These are phyloP conservation scores for Starmerella sp. DNA, from an alignment of 805 yeast genomes.

Conservation along the genomic window DNA sequence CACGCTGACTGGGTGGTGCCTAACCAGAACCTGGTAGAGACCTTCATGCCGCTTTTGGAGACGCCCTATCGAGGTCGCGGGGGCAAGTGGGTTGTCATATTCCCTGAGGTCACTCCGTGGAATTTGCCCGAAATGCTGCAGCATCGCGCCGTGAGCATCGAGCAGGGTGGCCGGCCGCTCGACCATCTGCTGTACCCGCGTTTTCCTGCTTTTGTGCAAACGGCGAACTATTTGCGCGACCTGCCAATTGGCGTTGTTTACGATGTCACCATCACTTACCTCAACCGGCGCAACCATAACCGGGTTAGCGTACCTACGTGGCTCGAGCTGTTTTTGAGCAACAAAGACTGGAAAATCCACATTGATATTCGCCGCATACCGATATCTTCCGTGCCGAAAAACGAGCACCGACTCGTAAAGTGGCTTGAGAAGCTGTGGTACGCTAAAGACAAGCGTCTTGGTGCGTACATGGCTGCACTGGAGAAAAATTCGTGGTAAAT, in stretches of 20 bases:
- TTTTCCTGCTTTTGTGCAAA: constrained; percentile 32
- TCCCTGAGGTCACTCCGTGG: constrained; percentile 66
- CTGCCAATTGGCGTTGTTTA: constrained; percentile 32
- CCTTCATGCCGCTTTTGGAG: constrained; percentile 15
- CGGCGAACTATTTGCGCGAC: constrained; percentile 22
- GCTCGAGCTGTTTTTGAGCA: constrained; percentile 7
- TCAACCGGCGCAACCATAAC: constrained; percentile 4
- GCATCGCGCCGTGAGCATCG: constrained; percentile 46
- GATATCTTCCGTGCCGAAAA: constrained; percentile 16
- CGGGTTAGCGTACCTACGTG: constrained; percentile 10
- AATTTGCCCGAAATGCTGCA: constrained; percentile 27
- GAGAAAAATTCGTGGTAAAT: neutral
- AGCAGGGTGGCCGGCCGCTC: constrained; percentile 50
- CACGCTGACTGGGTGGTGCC: constrained; percentile 27
- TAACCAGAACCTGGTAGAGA: constrained; percentile 6
- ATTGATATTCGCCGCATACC: constrained; percentile 15
- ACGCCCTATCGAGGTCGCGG: constrained; percentile 12
- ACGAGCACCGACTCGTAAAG: constrained; percentile 32
- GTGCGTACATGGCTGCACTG: neutral
- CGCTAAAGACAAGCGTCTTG: constrained; percentile 41
- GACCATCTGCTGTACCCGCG: constrained; percentile 67
- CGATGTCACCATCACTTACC: constrained; percentile 45
- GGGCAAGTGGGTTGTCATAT: constrained; percentile 46
- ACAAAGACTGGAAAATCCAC: constrained; percentile 16
- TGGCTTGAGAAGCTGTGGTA: constrained; percentile 72